These are phyloP conservation scores for Lepraria neglecta DNA, from an alignment of 495 filamentous ascomycete species.

Conservation along the genomic window DNA sequence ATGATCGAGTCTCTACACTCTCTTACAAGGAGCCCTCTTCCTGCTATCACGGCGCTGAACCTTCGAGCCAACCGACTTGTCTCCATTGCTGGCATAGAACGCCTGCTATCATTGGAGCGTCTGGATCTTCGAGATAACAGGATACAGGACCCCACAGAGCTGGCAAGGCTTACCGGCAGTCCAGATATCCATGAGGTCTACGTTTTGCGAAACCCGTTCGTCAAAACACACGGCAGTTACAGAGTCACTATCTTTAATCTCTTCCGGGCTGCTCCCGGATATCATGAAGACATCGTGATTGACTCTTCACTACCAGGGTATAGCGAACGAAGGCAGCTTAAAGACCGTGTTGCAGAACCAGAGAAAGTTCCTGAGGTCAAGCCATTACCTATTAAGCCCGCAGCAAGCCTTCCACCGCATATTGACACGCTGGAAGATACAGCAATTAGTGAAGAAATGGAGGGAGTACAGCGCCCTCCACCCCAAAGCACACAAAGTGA, in stretches of 20 bases:
- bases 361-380: conserved; percentile 71
- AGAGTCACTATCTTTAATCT: conserved; percentile 91
- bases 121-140: conserved; percentile 90
- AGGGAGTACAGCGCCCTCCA: conserved; percentile 5
- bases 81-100: conserved; percentile 86
- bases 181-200: conserved; percentile 90
- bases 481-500: conserved; percentile 28
- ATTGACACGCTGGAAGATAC: conserved; percentile 33
- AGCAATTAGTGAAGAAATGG: conserved; percentile 36
- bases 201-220: conserved; percentile 84
- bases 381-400: conserved; percentile 47
- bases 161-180: conserved; percentile 81
- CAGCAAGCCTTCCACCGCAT: conserved; percentile 17
- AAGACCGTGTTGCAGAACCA: conserved; percentile 73
- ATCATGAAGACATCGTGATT: conserved; percentile 82
- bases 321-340: conserved; percentile 73
- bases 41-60: conserved; percentile 89
- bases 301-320: conserved; percentile 75
- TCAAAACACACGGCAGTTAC: conserved; percentile 77
- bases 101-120: conserved; percentile 77
- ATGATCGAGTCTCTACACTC: conserved; percentile 96
- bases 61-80: conserved; percentile 81
- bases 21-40: conserved; percentile 74
- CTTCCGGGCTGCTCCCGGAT: conserved; percentile 87
- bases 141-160: conserved; percentile 79